Percentiles rank a stretch among this genome's conserved stretches.
Conservation (phyloP, 192 early-diverging fungal genomes). For the Lobosporangium transversale region DNA sequence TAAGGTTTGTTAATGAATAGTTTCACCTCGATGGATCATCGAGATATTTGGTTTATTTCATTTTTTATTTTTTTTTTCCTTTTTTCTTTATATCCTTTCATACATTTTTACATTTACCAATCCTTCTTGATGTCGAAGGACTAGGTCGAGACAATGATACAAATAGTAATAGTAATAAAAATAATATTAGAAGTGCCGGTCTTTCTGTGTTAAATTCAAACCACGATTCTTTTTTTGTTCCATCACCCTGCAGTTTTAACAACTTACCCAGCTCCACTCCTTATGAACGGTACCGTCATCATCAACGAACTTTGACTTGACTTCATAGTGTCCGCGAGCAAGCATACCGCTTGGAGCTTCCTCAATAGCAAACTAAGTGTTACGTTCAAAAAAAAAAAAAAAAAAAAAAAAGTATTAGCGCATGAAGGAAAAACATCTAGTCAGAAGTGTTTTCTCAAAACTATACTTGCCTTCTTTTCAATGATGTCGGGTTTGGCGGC, state of each 20-base stretch:
- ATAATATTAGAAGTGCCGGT: too few relatives aligned
- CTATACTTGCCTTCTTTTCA: conserved; percentile 74
- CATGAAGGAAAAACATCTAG: not conserved
- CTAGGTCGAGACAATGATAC: conserved; percentile 13
- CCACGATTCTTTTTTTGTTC: not conserved
- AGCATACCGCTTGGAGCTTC: conserved; percentile 94
- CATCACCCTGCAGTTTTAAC: conserved; percentile 2
- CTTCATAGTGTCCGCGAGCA: conserved; percentile 91
- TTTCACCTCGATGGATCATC: too few relatives aligned
- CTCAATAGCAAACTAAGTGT: conserved; percentile 73
- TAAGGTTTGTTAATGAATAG: too few relatives aligned
- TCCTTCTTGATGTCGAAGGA: conserved; percentile 91
- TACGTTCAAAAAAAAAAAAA: not conserved
- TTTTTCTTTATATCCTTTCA: not conserved
- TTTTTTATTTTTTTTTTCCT: not conserved
- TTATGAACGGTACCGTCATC: conserved; percentile 87
- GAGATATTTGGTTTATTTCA: not conserved
- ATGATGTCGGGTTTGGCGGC: conserved; percentile 82
- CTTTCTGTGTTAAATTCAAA: not conserved
- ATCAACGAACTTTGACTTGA: conserved; percentile 93
- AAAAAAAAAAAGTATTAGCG: not conserved
- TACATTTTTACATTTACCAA: conserved; percentile 67
- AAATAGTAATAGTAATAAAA: not conserved
- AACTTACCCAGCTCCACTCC: conserved; percentile 79
- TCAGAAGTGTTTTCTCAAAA: not conserved